Evolutionary conservation across 169 alveolate species (phyloP), one percentile per base, ranked within the genome.

Genomic region (Eimeria acervulina): DNA sequence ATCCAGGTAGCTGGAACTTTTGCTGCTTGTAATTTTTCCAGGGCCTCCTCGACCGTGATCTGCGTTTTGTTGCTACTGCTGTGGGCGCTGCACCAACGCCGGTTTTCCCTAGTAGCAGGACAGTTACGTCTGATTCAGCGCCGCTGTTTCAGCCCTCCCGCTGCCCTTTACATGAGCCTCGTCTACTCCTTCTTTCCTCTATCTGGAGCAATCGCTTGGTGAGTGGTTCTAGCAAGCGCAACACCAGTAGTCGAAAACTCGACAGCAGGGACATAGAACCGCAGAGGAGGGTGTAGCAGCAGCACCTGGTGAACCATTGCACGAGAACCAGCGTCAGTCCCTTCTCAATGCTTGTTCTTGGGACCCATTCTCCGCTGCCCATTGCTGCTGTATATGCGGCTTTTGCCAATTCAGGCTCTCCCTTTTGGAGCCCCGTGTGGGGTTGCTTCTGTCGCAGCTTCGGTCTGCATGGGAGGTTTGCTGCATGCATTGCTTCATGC

Each of bases 381-480:
- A 33, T 47, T 15, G 70, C 47, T 28, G 47, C 72, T 47, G 70
- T 36, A 2, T 3, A n/a, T 36, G 93, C 28, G 78, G 36, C 51
- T 28, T 12, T 19, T 59, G 44, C 17, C 78, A 4, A 36, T 59
- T 85, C 93, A 85, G 93, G 93, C 93, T 85, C 55, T 85, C 93
- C 59, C 93, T 85, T 38, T n/a, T 85, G 80, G 93, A 85, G 78
- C 93, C 93, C 44, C 93, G 93, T 28, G 93, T 66, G 13, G 78
- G 93, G 13, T 59, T 85, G 80, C 59, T 85, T 55, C 78, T 85
- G 72, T 85, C 93, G 17, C 93, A 85, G 55, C 78, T 85, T 19
- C 93, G 93, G 36, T 85, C 93, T 0, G 93, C 93, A 40, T 85
- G 93, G 93, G 93, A 85, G n/a, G 93, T 85, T 31, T 52, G 93